Evolutionary conservation across 1,284 basidiomycete species (phyloP), one percentile per base, ranked within the genome.

Genomic region (Ceratobasidium sp.): DNA sequence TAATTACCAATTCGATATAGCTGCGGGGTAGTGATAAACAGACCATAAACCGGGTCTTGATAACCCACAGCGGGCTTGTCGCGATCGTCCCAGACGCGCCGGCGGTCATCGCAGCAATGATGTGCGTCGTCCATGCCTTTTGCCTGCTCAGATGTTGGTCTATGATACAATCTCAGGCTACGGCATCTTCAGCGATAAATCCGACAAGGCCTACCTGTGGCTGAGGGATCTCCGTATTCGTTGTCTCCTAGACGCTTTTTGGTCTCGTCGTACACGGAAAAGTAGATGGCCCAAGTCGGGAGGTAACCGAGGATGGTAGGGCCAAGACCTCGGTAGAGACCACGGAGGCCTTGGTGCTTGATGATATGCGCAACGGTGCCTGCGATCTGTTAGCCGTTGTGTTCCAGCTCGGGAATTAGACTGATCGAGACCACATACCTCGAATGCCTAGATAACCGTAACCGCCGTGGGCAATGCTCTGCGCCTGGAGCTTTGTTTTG

Each of bases 21-120:
- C 10, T 23, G 58, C 18, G 51, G 39, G 66, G 60, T 15, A 53
- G 13, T 26, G 12, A 20, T 2, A 64, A 23, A 87, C 90, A 83
- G 84, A 97, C 96, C 97, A 98, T 97, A 86, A 98, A 98, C 33
- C 97, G 91, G 26, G 97, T 98, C 88, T 98, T 98, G 85, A 98
- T 96, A 58, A 98, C 95, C 97, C 97, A 98, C 7, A 98, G 85
- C 0, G 97, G 97, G 86, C 96, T 98, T 39, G 97, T 98, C 82
- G 93, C 92, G 67, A 95, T 91, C 1, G 97, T 97, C 82, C 96
- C 97, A 13, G 93, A 89, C 9, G 95, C 96, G 26, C 97, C 97
- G 0, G 97, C 97, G 42, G 90, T 88, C 96, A 98, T 97, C 9
- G 97, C 96, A 3, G 97, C 97, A 5, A 95, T 85, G 79, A 98